These are phyloP conservation scores for Suhomyces choctaworum DNA, from an alignment of 1,139 yeast genomes.

Conservation along the genomic window DNA sequence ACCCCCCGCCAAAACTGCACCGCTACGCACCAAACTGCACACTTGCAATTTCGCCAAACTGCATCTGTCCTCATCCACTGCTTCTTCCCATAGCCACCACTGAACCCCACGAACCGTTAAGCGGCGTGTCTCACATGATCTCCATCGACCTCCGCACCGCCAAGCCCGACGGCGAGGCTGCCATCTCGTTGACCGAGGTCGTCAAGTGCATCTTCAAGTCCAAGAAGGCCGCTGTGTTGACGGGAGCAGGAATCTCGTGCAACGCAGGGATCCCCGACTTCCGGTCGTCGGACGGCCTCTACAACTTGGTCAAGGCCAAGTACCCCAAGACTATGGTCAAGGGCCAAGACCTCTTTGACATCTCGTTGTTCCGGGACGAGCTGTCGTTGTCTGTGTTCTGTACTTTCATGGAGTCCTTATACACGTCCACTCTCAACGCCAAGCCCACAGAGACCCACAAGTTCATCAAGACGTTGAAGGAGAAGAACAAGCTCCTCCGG, in stretches of 20 bases:
- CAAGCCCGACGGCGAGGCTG: constrained; percentile 28
- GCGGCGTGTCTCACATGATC: constrained; percentile 26
- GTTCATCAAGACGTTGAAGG: constrained; percentile 66
- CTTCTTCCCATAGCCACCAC: too few species aligned
- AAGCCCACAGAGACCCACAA: constrained; percentile 81
- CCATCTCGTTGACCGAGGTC: constrained; percentile 40
- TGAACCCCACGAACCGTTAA: too few species aligned
- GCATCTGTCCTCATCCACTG: too few species aligned
- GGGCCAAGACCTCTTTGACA: constrained; percentile 90
- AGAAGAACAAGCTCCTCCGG: constrained; percentile 66
- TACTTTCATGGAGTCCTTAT: constrained; percentile 74
- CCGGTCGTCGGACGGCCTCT: constrained; percentile 80
- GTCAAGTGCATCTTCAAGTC: constrained; percentile 46
- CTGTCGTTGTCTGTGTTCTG: constrained; percentile 69
- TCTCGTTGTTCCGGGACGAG: constrained; percentile 71
- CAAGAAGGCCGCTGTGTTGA: constrained; percentile 59
- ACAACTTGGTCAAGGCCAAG: constrained; percentile 66
- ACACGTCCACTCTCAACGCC: constrained; percentile 63
- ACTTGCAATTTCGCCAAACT: too few species aligned
- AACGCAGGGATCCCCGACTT: constrained; percentile 97
- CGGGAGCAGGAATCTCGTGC: constrained; percentile 96
- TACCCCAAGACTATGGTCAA: constrained; percentile 62
- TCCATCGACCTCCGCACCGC: constrained; percentile 30
- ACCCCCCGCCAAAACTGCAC: too few species aligned
- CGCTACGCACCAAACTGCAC: too few species aligned